Conservation (phyloP, 371 early-diverging fungal genomes). For the Mucor sp. region DNA sequence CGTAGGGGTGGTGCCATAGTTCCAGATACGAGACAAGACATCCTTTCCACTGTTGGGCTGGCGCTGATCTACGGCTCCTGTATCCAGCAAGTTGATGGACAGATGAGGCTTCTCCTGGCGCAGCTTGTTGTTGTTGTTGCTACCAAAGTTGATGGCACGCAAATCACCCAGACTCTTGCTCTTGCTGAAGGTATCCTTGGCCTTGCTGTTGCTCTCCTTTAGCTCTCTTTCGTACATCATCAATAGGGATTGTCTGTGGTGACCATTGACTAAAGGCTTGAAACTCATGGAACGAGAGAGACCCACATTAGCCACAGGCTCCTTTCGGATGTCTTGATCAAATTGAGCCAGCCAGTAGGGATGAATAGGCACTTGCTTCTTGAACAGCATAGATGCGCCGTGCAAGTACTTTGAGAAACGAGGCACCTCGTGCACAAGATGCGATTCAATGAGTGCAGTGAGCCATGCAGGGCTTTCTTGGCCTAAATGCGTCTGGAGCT, state of each 20-base stretch:
- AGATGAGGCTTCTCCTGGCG: conserved; percentile 10
- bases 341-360: conserved; percentile 99
- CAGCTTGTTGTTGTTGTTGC: neutral
- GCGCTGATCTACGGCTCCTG: neutral
- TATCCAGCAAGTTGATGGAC: conserved; percentile 14
- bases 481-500: conserved; percentile 93
- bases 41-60: conserved; percentile 9
- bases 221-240: conserved; percentile 22
- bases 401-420: conserved; percentile 98
- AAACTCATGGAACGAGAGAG: conserved; percentile 48
- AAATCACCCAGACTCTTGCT: conserved; percentile 13
- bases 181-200: conserved; percentile 28
- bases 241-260: conserved; percentile 34
- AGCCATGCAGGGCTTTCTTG: conserved; percentile 49
- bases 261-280: conserved; percentile 53
- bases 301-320: conserved; percentile 52
- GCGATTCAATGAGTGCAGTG: conserved; percentile 74
- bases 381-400: conserved; percentile 91
- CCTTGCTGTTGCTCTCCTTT: neutral
- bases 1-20: conserved; percentile 6
- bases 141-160: conserved; percentile 35
- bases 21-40: conserved; percentile 17
- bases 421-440: conserved; percentile 93
- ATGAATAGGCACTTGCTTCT: conserved; percentile 73
- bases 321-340: conserved; percentile 86